phyloP scores from a whole-genome alignment of 352 stramenopile genomes.

The Phytophthora colocasiae region DNA sequence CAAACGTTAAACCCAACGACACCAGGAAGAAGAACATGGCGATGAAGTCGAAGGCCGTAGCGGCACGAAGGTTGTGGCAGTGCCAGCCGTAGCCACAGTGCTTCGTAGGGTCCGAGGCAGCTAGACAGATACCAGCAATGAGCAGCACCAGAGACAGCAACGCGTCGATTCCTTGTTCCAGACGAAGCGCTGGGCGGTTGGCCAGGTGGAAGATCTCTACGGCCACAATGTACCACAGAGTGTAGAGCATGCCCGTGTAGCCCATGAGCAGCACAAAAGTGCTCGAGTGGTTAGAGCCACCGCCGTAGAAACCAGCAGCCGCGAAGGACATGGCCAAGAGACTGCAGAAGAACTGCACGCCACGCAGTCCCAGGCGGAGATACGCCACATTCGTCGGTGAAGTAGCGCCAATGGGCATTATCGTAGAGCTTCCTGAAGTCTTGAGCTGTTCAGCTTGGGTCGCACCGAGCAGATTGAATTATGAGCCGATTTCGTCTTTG shows the following conservation, averaged over 20 bases:
- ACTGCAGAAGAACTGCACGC: slow-evolving; percentile 62
- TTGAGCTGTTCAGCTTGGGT: slow-evolving; percentile 3
- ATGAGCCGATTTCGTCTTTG: slow-evolving; percentile 14
- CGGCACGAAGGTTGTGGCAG: slow-evolving; percentile 61
- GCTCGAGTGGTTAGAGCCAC: slow-evolving; percentile 29
- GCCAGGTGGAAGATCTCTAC: slow-evolving; percentile 59
- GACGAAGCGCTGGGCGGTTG: slow-evolving; percentile 28
- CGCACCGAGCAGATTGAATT: slow-evolving; percentile 15
- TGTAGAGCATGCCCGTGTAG: slow-evolving; percentile 72
- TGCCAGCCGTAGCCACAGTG: slow-evolving; percentile 44
- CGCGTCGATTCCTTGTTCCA: slow-evolving; percentile 47
- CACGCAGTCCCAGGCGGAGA: slow-evolving; percentile 45
- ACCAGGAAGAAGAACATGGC: slow-evolving; percentile 56
- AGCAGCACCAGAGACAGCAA: slow-evolving; percentile 51
- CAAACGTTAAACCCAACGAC: slow-evolving; percentile 46
- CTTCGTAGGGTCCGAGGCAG: slow-evolving; percentile 50
- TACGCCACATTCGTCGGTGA: slow-evolving; percentile 39
- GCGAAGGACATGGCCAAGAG: slow-evolving; percentile 60
- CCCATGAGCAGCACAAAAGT: slow-evolving; percentile 69
- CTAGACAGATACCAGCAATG: slow-evolving; percentile 61
- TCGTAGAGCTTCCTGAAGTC: neutral
- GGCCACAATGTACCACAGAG: slow-evolving; percentile 50
- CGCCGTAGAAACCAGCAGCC: slow-evolving; percentile 37
- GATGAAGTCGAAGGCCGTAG: slow-evolving; percentile 64
- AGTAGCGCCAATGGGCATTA: slow-evolving; percentile 30